Percentiles rank a stretch among this genome's conserved stretches.
phyloP scores from a whole-genome alignment of 352 stramenopile species.

The Pythium myriotylum region DNA sequence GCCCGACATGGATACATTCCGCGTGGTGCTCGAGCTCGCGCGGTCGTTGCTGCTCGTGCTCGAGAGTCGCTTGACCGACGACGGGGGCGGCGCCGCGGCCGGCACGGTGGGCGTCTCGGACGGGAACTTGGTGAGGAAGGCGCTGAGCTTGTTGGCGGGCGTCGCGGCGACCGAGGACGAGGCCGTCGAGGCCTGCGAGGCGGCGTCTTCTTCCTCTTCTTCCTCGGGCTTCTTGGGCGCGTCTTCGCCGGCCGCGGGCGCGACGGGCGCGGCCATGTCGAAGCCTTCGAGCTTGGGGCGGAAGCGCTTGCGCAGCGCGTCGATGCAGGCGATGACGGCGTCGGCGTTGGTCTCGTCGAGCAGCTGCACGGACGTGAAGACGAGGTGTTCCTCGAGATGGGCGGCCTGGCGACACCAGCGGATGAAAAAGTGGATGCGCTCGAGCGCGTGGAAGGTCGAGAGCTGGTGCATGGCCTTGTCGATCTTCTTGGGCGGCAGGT shows the following conservation, averaged over 20 bases:
- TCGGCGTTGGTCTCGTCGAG: slow-evolving; percentile 77
- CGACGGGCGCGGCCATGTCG: slow-evolving; percentile 16
- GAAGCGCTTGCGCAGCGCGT: slow-evolving; percentile 64
- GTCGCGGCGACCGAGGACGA: not conserved
- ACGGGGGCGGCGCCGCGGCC: slow-evolving; percentile 11
- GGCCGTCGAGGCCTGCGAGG: not conserved
- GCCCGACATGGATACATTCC: slow-evolving; percentile 7
- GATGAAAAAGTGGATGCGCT: slow-evolving; percentile 88
- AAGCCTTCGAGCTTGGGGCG: slow-evolving; percentile 36
- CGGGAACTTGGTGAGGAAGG: slow-evolving; percentile 74
- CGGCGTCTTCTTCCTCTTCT: not conserved
- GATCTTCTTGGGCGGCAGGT: slow-evolving; percentile 60
- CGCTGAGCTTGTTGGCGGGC: slow-evolving; percentile 44
- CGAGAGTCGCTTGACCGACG: slow-evolving; percentile 17
- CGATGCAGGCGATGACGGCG: slow-evolving; percentile 60
- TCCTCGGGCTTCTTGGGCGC: not conserved
- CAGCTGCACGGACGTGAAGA: slow-evolving; percentile 82
- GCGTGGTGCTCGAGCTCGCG: slow-evolving; percentile 13
- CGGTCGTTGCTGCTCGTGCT: slow-evolving; percentile 10
- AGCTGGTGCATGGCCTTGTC: slow-evolving; percentile 67
- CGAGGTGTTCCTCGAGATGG: slow-evolving; percentile 63
- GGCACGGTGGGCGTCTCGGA: slow-evolving; percentile 26
- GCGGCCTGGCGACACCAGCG: slow-evolving; percentile 69
- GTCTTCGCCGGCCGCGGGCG: not conserved
- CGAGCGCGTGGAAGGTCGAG: slow-evolving; percentile 80